Percentiles rank a stretch among this genome's conserved stretches.
Conservation (phyloP, 1,284 basidiomycete species). For the Pyrrhoderma lamaoense region DNA sequence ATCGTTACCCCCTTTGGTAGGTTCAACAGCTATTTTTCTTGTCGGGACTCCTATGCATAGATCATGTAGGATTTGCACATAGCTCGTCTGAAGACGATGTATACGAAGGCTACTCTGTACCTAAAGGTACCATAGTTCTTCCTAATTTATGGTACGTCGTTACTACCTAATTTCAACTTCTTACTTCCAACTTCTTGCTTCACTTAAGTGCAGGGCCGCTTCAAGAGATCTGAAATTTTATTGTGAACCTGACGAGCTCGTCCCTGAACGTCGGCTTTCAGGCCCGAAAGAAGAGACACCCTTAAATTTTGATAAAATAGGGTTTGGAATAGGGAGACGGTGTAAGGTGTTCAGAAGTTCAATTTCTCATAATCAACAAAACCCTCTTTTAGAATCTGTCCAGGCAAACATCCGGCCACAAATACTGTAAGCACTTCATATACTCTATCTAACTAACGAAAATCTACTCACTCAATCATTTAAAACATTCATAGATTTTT, state of each 20-base stretch:
- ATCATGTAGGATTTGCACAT: slow-evolving; percentile 13
- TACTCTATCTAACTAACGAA: background rate
- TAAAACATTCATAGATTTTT: slow-evolving; percentile 12
- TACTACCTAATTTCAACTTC: no score
- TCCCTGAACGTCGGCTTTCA: slow-evolving; percentile 11
- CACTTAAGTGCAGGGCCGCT: no score
- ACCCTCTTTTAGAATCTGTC: slow-evolving; percentile 9
- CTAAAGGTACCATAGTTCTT: background rate
- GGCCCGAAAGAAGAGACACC: background rate
- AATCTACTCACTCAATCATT: no score
- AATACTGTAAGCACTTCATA: slow-evolving; percentile 8
- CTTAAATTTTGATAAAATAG: background rate
- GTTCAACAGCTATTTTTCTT: no score
- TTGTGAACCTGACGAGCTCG: slow-evolving; percentile 6
- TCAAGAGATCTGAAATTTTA: slow-evolving; percentile 4
- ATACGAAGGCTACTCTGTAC: slow-evolving; percentile 1
- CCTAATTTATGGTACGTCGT: background rate
- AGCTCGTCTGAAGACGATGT: slow-evolving; percentile 9
- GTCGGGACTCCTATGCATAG: no score
- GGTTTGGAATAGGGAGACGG: slow-evolving; percentile 14
- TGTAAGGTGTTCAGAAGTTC: no score
- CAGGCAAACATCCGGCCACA: slow-evolving; percentile 1
- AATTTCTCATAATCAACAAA: no score
- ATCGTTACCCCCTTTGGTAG: slow-evolving; percentile 2
- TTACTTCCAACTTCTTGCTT: no score